Evolutionary conservation across 2,329 filamentous ascomycete genomes (phyloP), one percentile per base, ranked within the genome.

Genomic region (Fusarium aywerte): DNA sequence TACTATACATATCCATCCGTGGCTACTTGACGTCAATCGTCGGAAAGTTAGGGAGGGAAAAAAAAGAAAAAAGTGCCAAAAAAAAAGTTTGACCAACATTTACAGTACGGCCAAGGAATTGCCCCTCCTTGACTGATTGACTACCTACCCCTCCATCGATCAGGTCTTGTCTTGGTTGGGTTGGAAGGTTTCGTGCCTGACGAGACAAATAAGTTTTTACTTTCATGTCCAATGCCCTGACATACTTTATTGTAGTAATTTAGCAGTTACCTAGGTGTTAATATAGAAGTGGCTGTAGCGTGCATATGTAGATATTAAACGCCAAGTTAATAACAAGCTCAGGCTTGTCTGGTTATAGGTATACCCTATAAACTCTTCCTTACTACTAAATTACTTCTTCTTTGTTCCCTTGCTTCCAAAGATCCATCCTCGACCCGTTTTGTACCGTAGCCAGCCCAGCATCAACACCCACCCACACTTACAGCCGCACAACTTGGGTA

Each of bases 391-490:
- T n/a, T 15, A 35, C 18, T 29, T 31, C 20, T 16, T 27, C 42
- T 31, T 47, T 63, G 49, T 56, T 45, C 40, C 27, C n/a, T 53
- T 56, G 31, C 44, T 54, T 44, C 25, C 32, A 42, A 49, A 65
- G 55, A 54, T 65, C 65, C 65, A 50, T 68, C 62, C 32, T 62
- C 47, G 65, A 68, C 65, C 65, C 65, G 65, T 68, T 68, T 68
- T 68, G 59, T 64, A 68, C 65, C 65, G 61, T 38, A 38, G 45
- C 44, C 44, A 48, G 44, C 35, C 45, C 65, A 52, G 44, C 54
- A 61, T 68, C 65, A 60, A 64, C 64, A 55, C 59, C 64, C 65
- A 68, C 64, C 63, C 64, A 49, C 44, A 47, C 50, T 31, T 52
- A 48, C 49, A 47, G 40, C 48, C 65, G 53, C 65, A 65, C 66